These are phyloP conservation scores for Ambrosiella beaveri DNA, from an alignment of 2,329 filamentous ascomycete genomes.

Conservation along the genomic window DNA sequence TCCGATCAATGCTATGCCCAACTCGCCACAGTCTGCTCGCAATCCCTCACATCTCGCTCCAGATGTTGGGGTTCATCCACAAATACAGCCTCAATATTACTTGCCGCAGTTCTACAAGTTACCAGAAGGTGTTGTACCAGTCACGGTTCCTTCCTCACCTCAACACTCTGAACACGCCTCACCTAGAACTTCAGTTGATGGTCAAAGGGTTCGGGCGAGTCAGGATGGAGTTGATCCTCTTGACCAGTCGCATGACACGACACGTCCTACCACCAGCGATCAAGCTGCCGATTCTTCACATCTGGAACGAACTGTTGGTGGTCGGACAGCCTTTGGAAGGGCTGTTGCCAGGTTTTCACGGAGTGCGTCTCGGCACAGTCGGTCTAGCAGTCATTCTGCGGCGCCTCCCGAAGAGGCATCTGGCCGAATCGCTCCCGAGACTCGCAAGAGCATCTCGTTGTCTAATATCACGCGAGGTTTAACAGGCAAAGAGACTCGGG, in stretches of 20 bases:
- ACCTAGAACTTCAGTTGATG: constrained; percentile 7
- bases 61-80: background rate
- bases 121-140: background rate
- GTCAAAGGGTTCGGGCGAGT: constrained; percentile 3
- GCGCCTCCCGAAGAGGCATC: background rate
- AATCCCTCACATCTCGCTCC: background rate
- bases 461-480: constrained; percentile 8
- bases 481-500: constrained; percentile 6
- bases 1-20: constrained; percentile 6
- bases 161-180: background rate
- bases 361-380: constrained; percentile 12
- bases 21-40: background rate
- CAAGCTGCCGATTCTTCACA: background rate
- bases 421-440: constrained; percentile 2
- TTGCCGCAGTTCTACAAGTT: constrained; percentile 8
- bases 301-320: background rate
- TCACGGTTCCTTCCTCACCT: background rate
- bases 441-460: constrained; percentile 12
- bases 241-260: background rate
- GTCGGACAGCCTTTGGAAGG: constrained; percentile 9
- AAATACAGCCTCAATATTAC: background rate
- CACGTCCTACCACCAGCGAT: background rate
- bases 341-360: constrained; percentile 11
- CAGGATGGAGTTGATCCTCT: constrained; percentile 3
- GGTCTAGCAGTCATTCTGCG: constrained; percentile 11